Evolutionary conservation across 1,139 yeast species (phyloP).

Genomic region (Candida frijolesensis): DNA sequence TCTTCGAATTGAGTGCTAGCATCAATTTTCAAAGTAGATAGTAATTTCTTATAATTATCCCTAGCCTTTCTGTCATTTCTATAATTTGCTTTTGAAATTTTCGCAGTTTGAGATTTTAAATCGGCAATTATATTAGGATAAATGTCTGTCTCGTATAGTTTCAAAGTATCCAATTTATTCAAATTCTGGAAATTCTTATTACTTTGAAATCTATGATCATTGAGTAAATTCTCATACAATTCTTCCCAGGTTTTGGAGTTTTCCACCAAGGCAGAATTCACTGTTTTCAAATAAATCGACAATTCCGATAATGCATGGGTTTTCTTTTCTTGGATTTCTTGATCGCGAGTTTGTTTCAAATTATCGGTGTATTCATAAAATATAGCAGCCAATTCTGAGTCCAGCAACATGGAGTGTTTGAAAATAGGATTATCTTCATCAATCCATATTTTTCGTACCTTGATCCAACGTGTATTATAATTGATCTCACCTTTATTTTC

Average conservation of each 20-base stretch:
- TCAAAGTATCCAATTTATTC: constrained; percentile 60
- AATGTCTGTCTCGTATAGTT: constrained; percentile 52
- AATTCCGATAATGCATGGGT: constrained; percentile 56
- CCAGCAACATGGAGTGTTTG: constrained; percentile 62
- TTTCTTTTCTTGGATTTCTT: constrained; percentile 30
- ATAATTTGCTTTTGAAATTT: constrained; percentile 41
- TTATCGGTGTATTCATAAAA: constrained; percentile 51
- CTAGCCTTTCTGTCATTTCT: constrained; percentile 68
- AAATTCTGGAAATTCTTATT: constrained; percentile 59
- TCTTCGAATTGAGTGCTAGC: constrained; percentile 66
- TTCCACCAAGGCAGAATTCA: constrained; percentile 33
- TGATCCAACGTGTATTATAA: constrained; percentile 68
- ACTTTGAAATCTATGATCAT: constrained; percentile 57
- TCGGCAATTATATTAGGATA: constrained; percentile 37
- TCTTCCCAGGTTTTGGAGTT: constrained; percentile 47
- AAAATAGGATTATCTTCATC: constrained; percentile 67
- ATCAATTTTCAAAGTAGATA: constrained; percentile 45
- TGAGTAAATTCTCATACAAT: constrained; percentile 38
- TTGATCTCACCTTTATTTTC: constrained; percentile 40
- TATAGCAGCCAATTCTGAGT: constrained; percentile 52
- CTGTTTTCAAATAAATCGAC: constrained; percentile 45
- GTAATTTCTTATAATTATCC: constrained; percentile 52
- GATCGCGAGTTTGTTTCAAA: constrained; percentile 43
- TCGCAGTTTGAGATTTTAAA: constrained; percentile 38
- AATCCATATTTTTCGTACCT: constrained; percentile 48